Evolutionary conservation across 352 stramenopile genomes (phyloP).

Genomic region (Thalassiosira mediterranea): DNA sequence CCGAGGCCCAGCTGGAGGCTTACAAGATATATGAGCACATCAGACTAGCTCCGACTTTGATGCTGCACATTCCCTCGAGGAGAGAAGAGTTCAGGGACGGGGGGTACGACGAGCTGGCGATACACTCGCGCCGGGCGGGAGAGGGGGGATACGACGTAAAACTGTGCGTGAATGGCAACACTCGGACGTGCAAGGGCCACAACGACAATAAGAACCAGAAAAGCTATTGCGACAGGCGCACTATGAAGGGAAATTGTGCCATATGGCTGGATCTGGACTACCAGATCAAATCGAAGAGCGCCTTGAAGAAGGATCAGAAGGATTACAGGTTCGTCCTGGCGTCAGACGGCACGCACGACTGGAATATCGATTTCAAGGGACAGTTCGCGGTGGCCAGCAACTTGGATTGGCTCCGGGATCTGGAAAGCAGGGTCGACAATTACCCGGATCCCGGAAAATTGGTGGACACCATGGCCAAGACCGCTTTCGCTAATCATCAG

Average conservation of each 20-base stretch:
- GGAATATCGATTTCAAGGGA: conserved; percentile 44
- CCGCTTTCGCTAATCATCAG: conserved; percentile 16
- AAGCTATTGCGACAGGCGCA: conserved; percentile 42
- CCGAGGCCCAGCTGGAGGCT: conserved; percentile 31
- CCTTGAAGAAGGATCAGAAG: conserved; percentile 28
- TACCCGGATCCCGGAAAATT: conserved; percentile 9
- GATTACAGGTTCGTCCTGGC: conserved; percentile 51
- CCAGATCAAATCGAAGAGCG: conserved; percentile 48
- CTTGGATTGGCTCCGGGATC: conserved; percentile 33
- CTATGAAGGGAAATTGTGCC: conserved; percentile 56
- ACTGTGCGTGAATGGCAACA: conserved; percentile 46
- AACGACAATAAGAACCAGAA: not conserved
- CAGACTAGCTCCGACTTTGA: conserved; percentile 26
- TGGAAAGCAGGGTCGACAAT: conserved; percentile 19
- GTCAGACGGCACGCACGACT: conserved; percentile 50
- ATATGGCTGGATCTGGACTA: conserved; percentile 51
- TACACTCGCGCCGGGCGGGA: conserved; percentile 43
- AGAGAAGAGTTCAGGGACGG: conserved; percentile 34
- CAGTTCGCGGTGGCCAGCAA: conserved; percentile 49
- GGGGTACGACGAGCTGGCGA: conserved; percentile 41
- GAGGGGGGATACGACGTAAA: conserved; percentile 49
- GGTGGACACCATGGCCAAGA: conserved; percentile 19
- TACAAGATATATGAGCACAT: conserved; percentile 46
- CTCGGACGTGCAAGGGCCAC: conserved; percentile 39
- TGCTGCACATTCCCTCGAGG: conserved; percentile 46